Conservation (phyloP, 495 filamentous ascomycete genomes). For the Neurospora cerealis region DNA sequence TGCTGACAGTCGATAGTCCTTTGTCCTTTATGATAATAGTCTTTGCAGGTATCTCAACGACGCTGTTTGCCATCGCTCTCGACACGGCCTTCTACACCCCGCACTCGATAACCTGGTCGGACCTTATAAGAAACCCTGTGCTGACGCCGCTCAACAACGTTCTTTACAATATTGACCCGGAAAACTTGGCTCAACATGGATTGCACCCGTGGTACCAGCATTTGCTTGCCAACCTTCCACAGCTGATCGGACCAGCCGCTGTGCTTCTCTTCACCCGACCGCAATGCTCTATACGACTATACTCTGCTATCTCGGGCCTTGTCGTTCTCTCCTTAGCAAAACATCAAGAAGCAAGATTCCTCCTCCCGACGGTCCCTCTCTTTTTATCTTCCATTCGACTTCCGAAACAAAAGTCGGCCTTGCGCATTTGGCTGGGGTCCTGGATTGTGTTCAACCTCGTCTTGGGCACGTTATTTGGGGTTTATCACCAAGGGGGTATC, state of each 20-base stretch:
- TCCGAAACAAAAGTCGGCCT: constrained; percentile 41
- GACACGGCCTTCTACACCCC: constrained; percentile 76
- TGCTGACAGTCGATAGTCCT: constrained; percentile 45
- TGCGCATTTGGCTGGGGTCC: constrained; percentile 47
- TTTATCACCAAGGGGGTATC: constrained; percentile 90
- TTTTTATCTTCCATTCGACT: constrained; percentile 72
- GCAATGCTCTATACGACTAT: constrained; percentile 47
- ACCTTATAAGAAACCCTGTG: constrained; percentile 49
- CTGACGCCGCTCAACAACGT: constrained; percentile 91
- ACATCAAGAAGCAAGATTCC: constrained; percentile 92
- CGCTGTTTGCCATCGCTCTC: constrained; percentile 59
- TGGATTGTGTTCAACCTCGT: constrained; percentile 81
- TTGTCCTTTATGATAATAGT: constrained; percentile 53
- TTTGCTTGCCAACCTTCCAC: constrained; percentile 70
- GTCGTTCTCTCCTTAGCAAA: constrained; percentile 71
- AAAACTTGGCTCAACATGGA: constrained; percentile 82
- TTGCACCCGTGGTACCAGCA: constrained; percentile 91
- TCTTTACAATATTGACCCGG: constrained; percentile 64
- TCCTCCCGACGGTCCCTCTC: constrained; percentile 82
- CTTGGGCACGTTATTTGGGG: constrained; percentile 76
- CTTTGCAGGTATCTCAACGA: constrained; percentile 49
- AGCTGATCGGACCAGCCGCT: constrained; percentile 82
- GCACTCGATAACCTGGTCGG: constrained; percentile 45
- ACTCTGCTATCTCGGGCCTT: constrained; percentile 75
- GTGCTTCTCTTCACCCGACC: constrained; percentile 53